These are phyloP conservation scores for Globisporangium takayamanum DNA, from an alignment of 352 stramenopile species.

Conservation along the genomic window DNA sequence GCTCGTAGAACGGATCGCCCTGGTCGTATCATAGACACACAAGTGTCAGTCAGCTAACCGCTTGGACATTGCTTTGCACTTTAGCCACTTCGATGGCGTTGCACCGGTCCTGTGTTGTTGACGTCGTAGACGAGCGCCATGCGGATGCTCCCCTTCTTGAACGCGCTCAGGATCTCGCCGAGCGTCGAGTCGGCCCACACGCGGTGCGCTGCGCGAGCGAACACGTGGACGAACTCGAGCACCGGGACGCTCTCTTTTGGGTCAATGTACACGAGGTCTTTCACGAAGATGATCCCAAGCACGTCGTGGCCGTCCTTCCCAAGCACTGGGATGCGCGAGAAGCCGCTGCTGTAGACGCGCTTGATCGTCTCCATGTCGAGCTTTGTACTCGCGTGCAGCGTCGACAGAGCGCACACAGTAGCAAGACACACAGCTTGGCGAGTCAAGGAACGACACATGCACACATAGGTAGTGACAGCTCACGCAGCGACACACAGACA, in stretches of 20 bases:
- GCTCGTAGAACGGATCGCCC: slow-evolving; percentile 93
- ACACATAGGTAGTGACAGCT: too few species aligned
- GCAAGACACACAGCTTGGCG: too few species aligned
- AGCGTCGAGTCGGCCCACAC: slow-evolving; percentile 65
- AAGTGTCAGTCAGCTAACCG: too few species aligned
- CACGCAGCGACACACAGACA: too few species aligned
- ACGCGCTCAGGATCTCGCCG: slow-evolving; percentile 62
- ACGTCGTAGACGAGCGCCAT: slow-evolving; percentile 73
- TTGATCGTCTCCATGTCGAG: slow-evolving; percentile 57
- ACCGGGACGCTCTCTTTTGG: slow-evolving; percentile 57
- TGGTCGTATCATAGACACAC: slow-evolving; percentile 9
- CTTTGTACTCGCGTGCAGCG: slow-evolving; percentile 21
- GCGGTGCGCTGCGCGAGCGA: slow-evolving; percentile 60
- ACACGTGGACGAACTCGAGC: slow-evolving; percentile 90
- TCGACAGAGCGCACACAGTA: too few species aligned
- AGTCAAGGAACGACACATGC: too few species aligned
- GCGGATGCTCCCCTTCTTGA: slow-evolving; percentile 70
- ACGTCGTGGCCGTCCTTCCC: slow-evolving; percentile 95
- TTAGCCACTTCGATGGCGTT: background rate
- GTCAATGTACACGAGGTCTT: slow-evolving; percentile 87
- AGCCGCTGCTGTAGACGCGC: slow-evolving; percentile 87
- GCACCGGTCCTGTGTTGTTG: slow-evolving; percentile 76
- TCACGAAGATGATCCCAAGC: slow-evolving; percentile 93
- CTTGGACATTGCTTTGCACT: too few species aligned
- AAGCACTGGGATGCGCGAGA: slow-evolving; percentile 94